Conservation (phyloP, 306 rosid genomes). For the Hippophae gyantsensis region DNA sequence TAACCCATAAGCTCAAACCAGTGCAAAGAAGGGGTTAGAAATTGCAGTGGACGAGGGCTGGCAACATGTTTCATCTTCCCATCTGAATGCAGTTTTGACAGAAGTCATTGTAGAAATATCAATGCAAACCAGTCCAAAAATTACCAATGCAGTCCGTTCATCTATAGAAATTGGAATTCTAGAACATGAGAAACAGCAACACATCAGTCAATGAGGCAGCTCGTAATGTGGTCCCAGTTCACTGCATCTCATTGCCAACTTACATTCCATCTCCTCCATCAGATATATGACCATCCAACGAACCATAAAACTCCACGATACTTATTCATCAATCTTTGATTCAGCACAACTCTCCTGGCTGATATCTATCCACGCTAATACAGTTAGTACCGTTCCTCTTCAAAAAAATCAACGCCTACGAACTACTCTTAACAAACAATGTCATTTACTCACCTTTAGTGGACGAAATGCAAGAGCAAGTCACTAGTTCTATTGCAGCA, state of each 20-base stretch:
- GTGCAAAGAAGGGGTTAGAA: no score
- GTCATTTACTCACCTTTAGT: conserved; percentile 13
- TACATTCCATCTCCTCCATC: conserved; percentile 30
- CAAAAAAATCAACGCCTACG: conserved; percentile 17
- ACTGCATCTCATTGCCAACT: not conserved
- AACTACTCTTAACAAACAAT: not conserved
- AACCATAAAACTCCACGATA: conserved; percentile 32
- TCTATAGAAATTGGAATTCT: no score
- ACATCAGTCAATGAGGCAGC: conserved; percentile 1
- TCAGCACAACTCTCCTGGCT: conserved; percentile 35
- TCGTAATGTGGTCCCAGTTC: conserved; percentile 26
- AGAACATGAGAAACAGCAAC: conserved; percentile 6
- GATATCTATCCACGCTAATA: conserved; percentile 42
- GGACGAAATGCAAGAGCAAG: conserved; percentile 38
- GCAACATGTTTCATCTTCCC: no score
- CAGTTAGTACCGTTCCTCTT: conserved; percentile 20
- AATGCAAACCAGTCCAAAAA: no score
- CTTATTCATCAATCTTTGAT: conserved; percentile 48
- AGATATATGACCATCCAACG: conserved; percentile 15
- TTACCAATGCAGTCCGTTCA: no score
- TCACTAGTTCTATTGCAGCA: conserved; percentile 48
- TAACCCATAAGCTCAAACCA: no score
- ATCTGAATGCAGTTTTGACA: no score
- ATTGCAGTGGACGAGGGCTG: no score
- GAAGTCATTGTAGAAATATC: no score